Evolutionary conservation across 352 stramenopile genomes (phyloP).

Genomic region (Phytophthora uliginosa): DNA sequence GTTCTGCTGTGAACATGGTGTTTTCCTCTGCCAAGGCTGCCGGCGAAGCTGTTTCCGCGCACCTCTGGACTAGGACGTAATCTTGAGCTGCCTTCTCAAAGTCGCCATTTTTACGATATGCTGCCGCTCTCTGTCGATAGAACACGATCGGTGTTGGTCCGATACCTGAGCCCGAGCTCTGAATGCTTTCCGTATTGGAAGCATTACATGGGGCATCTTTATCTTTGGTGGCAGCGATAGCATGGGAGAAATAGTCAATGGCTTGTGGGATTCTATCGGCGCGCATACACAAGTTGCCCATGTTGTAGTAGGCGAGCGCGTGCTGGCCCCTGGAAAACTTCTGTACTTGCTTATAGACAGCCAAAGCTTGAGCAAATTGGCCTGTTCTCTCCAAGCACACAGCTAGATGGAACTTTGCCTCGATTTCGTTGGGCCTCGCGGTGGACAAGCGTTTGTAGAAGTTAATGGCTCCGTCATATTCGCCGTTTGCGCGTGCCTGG

Average conservation of each 20-base stretch:
- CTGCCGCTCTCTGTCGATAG: slow-evolving; percentile 62
- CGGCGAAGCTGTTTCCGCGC: background rate
- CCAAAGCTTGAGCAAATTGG: slow-evolving; percentile 34
- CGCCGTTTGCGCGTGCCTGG: slow-evolving; percentile 56
- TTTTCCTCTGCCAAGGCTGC: slow-evolving; percentile 12
- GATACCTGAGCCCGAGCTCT: slow-evolving; percentile 9
- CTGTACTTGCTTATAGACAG: slow-evolving; percentile 50
- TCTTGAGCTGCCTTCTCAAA: slow-evolving; percentile 75
- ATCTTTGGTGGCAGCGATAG: slow-evolving; percentile 46
- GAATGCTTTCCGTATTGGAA: background rate
- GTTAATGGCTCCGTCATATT: slow-evolving; percentile 52
- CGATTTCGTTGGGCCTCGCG: slow-evolving; percentile 21
- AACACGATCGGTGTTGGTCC: slow-evolving; percentile 40
- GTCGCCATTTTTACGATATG: slow-evolving; percentile 64
- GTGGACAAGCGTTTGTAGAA: slow-evolving; percentile 39
- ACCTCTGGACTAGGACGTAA: slow-evolving; percentile 42
- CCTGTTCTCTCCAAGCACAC: slow-evolving; percentile 61
- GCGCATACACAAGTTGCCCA: slow-evolving; percentile 66
- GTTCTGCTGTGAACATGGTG: slow-evolving; percentile 24
- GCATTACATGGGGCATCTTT: slow-evolving; percentile 3
- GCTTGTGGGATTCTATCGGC: slow-evolving; percentile 43
- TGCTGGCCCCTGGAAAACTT: slow-evolving; percentile 34
- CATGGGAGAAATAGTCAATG: slow-evolving; percentile 53
- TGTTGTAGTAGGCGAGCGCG: slow-evolving; percentile 63
- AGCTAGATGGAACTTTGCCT: slow-evolving; percentile 60